Percentiles rank a stretch among this genome's conserved stretches.
Conservation (phyloP, 495 filamentous ascomycete genomes). For the Lasiosphaeria miniovina region DNA sequence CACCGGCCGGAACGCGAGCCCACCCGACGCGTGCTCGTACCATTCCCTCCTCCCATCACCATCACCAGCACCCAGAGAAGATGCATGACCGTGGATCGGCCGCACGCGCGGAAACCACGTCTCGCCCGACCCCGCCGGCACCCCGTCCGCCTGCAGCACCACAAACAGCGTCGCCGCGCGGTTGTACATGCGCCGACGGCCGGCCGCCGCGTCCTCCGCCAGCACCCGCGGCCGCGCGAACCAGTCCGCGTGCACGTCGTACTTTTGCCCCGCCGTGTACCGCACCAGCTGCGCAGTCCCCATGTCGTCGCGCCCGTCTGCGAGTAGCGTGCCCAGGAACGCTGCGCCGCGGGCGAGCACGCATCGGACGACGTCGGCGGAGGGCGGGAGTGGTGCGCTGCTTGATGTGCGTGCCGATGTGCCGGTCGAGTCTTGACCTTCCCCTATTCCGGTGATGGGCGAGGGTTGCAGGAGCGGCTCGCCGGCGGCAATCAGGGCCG, state of each 20-base stretch:
- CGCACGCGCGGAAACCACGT: constrained; percentile 44
- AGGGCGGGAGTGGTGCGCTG: constrained; percentile 34
- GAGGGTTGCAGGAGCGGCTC: constrained; percentile 32
- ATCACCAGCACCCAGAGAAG: constrained; percentile 1
- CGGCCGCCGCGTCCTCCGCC: constrained; percentile 22
- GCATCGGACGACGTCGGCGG: constrained; percentile 32
- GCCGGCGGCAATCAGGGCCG: constrained; percentile 28
- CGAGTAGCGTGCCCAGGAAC: constrained; percentile 40
- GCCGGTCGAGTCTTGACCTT: constrained; percentile 8
- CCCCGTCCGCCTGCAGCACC: constrained; percentile 31
- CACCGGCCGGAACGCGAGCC: constrained; percentile 45
- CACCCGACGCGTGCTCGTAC: constrained; percentile 40
- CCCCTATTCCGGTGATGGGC: constrained; percentile 29
- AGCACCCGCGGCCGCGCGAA: constrained; percentile 33
- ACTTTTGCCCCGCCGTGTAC: constrained; percentile 40
- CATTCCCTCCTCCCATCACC: constrained; percentile 19
- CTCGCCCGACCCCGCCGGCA: constrained; percentile 34
- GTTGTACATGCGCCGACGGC: constrained; percentile 34
- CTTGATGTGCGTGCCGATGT: constrained; percentile 37
- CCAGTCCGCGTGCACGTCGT: constrained; percentile 46
- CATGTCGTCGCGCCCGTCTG: constrained; percentile 36
- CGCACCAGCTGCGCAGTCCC: constrained; percentile 43
- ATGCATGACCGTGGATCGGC: constrained; percentile 3
- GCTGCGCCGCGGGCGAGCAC: constrained; percentile 32
- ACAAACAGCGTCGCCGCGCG: constrained; percentile 42